phyloP scores from a whole-genome alignment of 2,329 filamentous ascomycete genomes.

The Diaporthe helianthi region DNA sequence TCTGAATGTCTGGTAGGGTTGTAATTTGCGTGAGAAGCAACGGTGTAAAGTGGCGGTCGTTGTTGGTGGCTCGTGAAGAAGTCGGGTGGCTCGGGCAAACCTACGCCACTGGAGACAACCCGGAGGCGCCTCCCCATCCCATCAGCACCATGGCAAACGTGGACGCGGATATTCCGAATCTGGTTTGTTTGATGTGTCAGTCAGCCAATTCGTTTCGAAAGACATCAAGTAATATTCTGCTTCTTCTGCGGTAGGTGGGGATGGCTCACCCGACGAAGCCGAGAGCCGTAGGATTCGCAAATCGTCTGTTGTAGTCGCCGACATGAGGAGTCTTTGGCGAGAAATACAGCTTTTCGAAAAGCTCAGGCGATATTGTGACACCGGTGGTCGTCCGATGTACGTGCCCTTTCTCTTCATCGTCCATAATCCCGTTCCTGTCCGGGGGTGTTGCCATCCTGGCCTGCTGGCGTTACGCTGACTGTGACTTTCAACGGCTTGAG shows the following conservation, averaged over 20 bases:
- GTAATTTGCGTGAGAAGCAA: too few relatives aligned
- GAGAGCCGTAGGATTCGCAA: conserved; percentile 47
- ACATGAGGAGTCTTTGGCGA: conserved; percentile 47
- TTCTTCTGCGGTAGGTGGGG: not conserved
- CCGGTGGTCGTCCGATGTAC: conserved; percentile 43
- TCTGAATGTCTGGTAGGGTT: too few relatives aligned
- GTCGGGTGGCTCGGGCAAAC: conserved; percentile 19
- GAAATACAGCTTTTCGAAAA: conserved; percentile 50
- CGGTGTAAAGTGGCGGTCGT: too few relatives aligned
- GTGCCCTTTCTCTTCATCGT: conserved; percentile 45
- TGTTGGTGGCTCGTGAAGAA: too few relatives aligned
- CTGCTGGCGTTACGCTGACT: not conserved
- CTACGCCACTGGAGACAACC: conserved; percentile 45
- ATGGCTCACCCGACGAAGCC: conserved; percentile 46
- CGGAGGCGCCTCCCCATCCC: conserved; percentile 47
- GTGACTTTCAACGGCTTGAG: not conserved
- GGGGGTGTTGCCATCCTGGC: not conserved
- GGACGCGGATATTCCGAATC: conserved; percentile 48
- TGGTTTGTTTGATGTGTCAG: conserved; percentile 31
- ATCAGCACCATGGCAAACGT: conserved; percentile 47
- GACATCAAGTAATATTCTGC: too few relatives aligned
- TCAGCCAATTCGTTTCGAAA: not conserved
- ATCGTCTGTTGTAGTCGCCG: conserved; percentile 46
- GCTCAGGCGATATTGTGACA: conserved; percentile 48
- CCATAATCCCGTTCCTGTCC: not conserved